phyloP scores from a whole-genome alignment of 306 rosid species.

The Vigna angularis region DNA sequence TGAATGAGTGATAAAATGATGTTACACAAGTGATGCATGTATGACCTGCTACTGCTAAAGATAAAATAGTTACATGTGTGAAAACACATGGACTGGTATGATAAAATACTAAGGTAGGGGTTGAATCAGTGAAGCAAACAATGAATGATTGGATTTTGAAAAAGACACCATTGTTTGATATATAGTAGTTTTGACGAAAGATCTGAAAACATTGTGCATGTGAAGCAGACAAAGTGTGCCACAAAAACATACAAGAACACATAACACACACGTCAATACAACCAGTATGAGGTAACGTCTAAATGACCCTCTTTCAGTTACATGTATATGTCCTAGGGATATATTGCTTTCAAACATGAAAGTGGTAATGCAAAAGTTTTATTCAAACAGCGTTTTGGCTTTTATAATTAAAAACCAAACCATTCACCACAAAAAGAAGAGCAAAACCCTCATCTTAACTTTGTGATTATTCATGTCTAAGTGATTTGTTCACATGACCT shows the following conservation, averaged over 20 bases:
- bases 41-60: not conserved
- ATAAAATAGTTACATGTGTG: not conserved
- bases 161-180: conserved; percentile 35
- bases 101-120: not conserved
- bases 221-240: conserved; percentile 35
- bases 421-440: too few species aligned
- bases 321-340: conserved; percentile 9
- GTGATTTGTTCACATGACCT: not conserved
- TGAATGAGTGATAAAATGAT: not conserved
- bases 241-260: conserved; percentile 23
- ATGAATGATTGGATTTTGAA: conserved; percentile 22
- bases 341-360: conserved; percentile 33
- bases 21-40: not conserved
- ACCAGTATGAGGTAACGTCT: conserved; percentile 16
- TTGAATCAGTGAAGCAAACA: not conserved
- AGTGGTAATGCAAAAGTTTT: not conserved
- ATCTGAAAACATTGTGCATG: conserved; percentile 41
- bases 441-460: not conserved
- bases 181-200: conserved; percentile 19
- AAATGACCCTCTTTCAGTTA: conserved; percentile 33
- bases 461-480: too few species aligned
- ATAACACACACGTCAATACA: conserved; percentile 35
- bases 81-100: not conserved
- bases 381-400: not conserved
- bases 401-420: too few species aligned